A percentile compares a stretch with the other conserved stretches of the same genome.
phyloP scores from a whole-genome alignment of 2,329 filamentous ascomycete genomes.

The Fonsecaea erecta region DNA sequence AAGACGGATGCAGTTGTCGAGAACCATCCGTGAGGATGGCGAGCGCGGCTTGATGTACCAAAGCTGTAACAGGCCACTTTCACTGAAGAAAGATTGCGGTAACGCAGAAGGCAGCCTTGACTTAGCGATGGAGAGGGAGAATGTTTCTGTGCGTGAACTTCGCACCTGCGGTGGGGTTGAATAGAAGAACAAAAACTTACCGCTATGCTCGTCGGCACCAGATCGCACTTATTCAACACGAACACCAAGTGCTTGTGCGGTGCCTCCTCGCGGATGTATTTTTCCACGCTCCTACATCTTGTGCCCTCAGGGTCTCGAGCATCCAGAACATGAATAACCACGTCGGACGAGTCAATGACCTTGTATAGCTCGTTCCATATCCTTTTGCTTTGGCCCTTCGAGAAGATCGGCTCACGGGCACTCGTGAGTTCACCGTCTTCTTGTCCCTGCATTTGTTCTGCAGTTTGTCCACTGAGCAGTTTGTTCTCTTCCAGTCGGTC shows the following conservation, averaged over 20 bases:
- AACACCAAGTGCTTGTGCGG: constrained; percentile 96
- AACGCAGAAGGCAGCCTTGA: constrained; percentile 76
- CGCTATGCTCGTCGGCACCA: constrained; percentile 89
- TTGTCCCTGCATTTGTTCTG: constrained; percentile 55
- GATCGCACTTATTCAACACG: constrained; percentile 86
- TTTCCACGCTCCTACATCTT: constrained; percentile 85
- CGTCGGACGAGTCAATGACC: constrained; percentile 93
- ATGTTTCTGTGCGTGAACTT: constrained; percentile 18
- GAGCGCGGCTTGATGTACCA: constrained; percentile 89
- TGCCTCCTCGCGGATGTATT: constrained; percentile 90
- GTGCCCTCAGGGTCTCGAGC: constrained; percentile 90
- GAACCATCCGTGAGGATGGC: constrained; percentile 47
- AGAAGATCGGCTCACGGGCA: constrained; percentile 85
- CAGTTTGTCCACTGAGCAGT: constrained; percentile 68
- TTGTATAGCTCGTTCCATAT: constrained; percentile 98
- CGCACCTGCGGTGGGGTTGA: background rate
- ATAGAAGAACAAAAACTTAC: constrained; percentile 67
- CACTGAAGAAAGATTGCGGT: constrained; percentile 65
- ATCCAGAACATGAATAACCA: constrained; percentile 90
- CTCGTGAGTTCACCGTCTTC: constrained; percentile 59
- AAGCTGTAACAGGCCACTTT: constrained; percentile 96
- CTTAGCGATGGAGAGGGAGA: constrained; percentile 71
- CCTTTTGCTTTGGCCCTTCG: constrained; percentile 90
- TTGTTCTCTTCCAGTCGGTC: constrained; percentile 79
- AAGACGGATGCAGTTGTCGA: constrained; percentile 73